Percentiles rank a stretch among this genome's conserved stretches.
Conservation (phyloP, 495 filamentous ascomycete species). For the Penicillium lividum region DNA sequence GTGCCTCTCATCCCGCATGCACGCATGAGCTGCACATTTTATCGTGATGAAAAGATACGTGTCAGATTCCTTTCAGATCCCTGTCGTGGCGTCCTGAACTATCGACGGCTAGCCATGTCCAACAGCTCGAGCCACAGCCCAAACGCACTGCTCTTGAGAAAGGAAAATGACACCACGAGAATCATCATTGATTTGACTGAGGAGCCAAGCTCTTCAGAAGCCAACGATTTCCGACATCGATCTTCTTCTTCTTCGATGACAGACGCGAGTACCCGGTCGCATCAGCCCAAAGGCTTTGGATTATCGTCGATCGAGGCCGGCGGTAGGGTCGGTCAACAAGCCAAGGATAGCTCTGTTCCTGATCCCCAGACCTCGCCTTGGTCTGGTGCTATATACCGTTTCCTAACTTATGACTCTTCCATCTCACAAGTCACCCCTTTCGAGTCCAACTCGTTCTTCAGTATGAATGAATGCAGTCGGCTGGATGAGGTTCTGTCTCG, state of each 20-base stretch:
- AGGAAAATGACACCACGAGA: no score
- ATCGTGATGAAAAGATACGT: no score
- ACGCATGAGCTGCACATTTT: no score
- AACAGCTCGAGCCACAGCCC: no score
- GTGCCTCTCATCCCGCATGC: no score
- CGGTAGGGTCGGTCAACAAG: slow-evolving; percentile 13
- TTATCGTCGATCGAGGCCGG: slow-evolving; percentile 27
- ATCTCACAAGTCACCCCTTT: slow-evolving; percentile 59
- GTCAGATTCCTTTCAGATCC: no score
- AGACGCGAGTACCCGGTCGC: slow-evolving; percentile 29
- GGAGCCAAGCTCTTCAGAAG: slow-evolving; percentile 44
- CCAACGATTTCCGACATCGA: slow-evolving; percentile 52
- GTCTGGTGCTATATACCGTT: slow-evolving; percentile 54
- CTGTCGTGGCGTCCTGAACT: no score
- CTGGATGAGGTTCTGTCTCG: slow-evolving; percentile 65
- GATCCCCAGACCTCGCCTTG: neutral
- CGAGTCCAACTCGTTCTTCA: slow-evolving; percentile 61
- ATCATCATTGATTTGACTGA: slow-evolving; percentile 23
- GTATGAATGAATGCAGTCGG: slow-evolving; percentile 42
- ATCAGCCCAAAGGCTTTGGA: slow-evolving; percentile 32
- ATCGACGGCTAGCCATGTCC: no score
- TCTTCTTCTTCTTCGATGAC: slow-evolving; percentile 37
- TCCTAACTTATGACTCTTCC: slow-evolving; percentile 72
- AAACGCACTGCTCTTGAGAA: no score
- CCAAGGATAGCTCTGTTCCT: neutral